Conservation (phyloP, 345 rosid genomes). For the Stellera chamaejasme region DNA sequence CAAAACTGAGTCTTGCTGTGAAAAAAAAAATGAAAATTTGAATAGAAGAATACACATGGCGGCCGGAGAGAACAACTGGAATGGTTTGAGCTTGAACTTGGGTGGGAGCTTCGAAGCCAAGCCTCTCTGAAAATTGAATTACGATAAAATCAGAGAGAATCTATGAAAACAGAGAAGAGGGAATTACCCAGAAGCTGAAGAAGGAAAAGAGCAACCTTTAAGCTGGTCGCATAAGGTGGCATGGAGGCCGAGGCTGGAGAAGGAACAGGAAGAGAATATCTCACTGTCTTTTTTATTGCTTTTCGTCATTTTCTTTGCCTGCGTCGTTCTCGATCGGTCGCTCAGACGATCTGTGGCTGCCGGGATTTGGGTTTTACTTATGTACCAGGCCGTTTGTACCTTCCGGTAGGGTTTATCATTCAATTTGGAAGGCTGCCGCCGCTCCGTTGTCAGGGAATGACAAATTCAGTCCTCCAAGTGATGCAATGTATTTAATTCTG, state of each 20-base stretch:
- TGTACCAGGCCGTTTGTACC: no score
- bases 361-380: no score
- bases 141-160: neutral
- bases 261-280: constrained; percentile 58
- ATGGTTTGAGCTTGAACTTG: constrained; percentile 86
- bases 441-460: no score
- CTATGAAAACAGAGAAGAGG: neutral
- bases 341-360: no score
- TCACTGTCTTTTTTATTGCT: constrained; percentile 15
- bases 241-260: constrained; percentile 63
- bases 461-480: no score
- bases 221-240: constrained; percentile 50
- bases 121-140: constrained; percentile 43
- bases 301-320: constrained; percentile 5
- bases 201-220: constrained; percentile 26
- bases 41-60: constrained; percentile 71
- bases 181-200: neutral
- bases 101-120: constrained; percentile 84
- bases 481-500: no score
- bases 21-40: neutral
- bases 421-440: no score
- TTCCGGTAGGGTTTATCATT: no score
- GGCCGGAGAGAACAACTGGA: constrained; percentile 86
- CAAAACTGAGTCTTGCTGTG: neutral
- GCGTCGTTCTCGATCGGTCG: no score